Evolutionary conservation across 139 green algal species (phyloP), one percentile per base, ranked within the genome.

Genomic region (Chlamydomonas sp.): DNA sequence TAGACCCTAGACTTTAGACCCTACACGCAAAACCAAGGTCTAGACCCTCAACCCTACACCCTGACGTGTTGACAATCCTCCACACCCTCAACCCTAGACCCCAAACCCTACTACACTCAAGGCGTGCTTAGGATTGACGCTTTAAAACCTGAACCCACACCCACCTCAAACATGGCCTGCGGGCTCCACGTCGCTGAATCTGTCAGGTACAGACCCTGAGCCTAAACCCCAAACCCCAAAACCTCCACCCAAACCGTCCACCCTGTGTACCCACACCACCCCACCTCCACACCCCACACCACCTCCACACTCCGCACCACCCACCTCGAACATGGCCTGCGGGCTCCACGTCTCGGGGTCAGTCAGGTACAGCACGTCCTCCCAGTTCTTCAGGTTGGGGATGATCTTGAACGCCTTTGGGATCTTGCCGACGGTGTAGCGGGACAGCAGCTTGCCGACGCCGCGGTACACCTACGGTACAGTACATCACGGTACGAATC

Each of bases 361-460:
- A 16, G 95, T 99, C 22, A 98, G 76, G 71, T 83, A 94, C 67
- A 99, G 80, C 66, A 97, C 84, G 70, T 98, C 90, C 83, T 99
- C 93, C 95, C 95, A 99, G 75, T 98, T 97, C 34, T 76, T 73
- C 30, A 99, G 82, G 69, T 83, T 90, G 35, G 95, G 95, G 50
- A 99, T 93, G 69, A 99, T 91, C 74, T 98, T 98, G 85, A 99
- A 98, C n/a, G 94, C 95, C 79, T 98, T 97, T 65, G 93, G 93
- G 2, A 97, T 54, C 79, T 95, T 96, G 36, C 91, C 91, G 2
- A 82, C 49, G 0, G 76, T 91, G 83, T 92, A 96, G 48, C 78
- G 70, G 39, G 26, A 39, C 58, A 93, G 61, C 65, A 95, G 72
- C 54, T 81, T 78, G 35, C 89, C 86, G 43, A 92, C 87, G 0